These are phyloP conservation scores for Bretziella fagacearum DNA, from an alignment of 2,329 filamentous ascomycete species.

Conservation along the genomic window DNA sequence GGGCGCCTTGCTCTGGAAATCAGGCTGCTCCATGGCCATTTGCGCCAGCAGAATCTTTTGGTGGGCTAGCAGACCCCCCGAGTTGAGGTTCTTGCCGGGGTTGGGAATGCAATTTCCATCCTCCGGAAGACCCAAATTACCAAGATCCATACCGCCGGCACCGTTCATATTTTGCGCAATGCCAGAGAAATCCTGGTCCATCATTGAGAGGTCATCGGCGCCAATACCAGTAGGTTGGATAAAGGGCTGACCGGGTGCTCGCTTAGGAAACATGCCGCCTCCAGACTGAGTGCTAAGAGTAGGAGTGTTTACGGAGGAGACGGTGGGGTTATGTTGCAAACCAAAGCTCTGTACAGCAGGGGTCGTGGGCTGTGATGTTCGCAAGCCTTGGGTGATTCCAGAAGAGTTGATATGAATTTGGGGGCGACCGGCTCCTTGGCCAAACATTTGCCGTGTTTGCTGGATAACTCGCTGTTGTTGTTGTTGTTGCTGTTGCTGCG, in stretches of 20 bases:
- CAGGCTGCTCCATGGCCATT: slow-evolving; percentile 57
- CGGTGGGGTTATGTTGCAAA: slow-evolving; percentile 83
- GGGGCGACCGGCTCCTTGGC: slow-evolving; percentile 43
- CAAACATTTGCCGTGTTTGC: slow-evolving; percentile 52
- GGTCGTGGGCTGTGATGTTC: slow-evolving; percentile 72
- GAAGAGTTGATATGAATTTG: slow-evolving; percentile 70
- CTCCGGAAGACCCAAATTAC: slow-evolving; percentile 18
- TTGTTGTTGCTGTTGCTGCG: slow-evolving; percentile 24
- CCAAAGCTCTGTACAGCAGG: slow-evolving; percentile 62
- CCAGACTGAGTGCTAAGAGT: slow-evolving; percentile 66
- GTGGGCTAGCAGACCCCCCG: slow-evolving; percentile 31
- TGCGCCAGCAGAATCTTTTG: slow-evolving; percentile 50
- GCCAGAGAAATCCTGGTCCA: slow-evolving; percentile 56
- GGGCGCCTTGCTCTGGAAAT: slow-evolving; percentile 47
- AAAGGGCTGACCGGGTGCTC: slow-evolving; percentile 19
- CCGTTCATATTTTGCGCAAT: slow-evolving; percentile 34
- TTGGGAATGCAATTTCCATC: slow-evolving; percentile 62
- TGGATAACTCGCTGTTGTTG: slow-evolving; percentile 33
- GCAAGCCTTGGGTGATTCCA: slow-evolving; percentile 57
- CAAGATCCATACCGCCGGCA: slow-evolving; percentile 23
- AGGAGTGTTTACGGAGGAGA: slow-evolving; percentile 92
- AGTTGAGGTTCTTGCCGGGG: slow-evolving; percentile 64
- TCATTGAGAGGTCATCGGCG: slow-evolving; percentile 28
- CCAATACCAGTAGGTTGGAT: slow-evolving; percentile 23
- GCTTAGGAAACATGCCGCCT: slow-evolving; percentile 43